Evolutionary conservation across 148 eudicot species (phyloP), one percentile per base, ranked within the genome.

Genomic region (Polygonum aviculare): DNA sequence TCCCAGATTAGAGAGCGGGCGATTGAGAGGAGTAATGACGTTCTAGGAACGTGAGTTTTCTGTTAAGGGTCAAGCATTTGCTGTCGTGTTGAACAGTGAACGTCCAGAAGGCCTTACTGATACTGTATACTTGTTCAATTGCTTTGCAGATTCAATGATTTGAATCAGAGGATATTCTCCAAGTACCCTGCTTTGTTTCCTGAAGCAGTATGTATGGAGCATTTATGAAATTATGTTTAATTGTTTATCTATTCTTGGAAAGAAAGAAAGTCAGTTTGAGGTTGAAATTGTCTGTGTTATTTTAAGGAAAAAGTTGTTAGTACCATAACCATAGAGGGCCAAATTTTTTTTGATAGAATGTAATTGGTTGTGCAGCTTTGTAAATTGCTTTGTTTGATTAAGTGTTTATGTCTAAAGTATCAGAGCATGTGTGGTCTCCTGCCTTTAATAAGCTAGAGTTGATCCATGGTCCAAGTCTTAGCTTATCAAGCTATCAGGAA

Each of bases 1-100:
- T 95, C 98, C 54, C 96, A 95, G 81, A 92, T 95, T 80, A 86
- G 97, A 83, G 87, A 82, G 79, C 84, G 98, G 39, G 98, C 98
- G 16, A 90, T 92, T 79, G 96, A 95, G 83, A 90, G 97, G 87
- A 87, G 93, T 78, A 89, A 88, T 63, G 84, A 88, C 80, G 97
- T 95, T 71, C 87, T 83, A 79, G 98, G 97, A 83, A 95, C 98
- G 97, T 95, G 90, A 54, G 93, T n/a, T 67, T 49, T 70, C 19
- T n/a, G 16, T 35, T 15, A 16, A 67, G 44, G 45, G 72, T 67
- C 19, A 67, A 67, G 72, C 69, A 60, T 60, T 26, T 5, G 73
- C 18, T 16, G 39, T 45, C 9, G 2, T 70, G 11, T 41, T 69
- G 47, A 44, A 72, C 11, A 35, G 5, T 31, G 14, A 51, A 51